Base-by-base conservation (phyloP, 2,329 filamentous ascomycete genomes). In the Thermoascus crustaceus region DNA sequence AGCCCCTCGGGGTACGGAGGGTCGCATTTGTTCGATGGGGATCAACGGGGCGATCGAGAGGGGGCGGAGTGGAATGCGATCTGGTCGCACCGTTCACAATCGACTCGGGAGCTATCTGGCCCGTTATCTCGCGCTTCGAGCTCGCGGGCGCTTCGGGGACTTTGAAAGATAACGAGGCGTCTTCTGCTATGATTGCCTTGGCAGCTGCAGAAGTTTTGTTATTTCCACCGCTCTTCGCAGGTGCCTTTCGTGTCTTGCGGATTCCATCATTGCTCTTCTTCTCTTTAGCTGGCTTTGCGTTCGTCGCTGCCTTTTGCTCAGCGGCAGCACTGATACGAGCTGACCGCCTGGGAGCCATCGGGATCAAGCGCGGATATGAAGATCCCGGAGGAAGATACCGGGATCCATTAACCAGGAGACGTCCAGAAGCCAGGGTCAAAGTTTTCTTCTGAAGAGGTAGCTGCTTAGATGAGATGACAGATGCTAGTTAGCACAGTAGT, bases 271-370 rank as follows among this genome's bases (percentile, higher is more conserved):
- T 43, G 44, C 43, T 44, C 16, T 36, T 46, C 25, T 38, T 35
- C 30, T 38, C 32, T 43, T 45, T 48, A 22, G 46, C 48, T 7
- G 41, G 20, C 35, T 49, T 47, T 29, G 53, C 39, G 11, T 23
- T 40, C 8, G 48, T 36, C 3, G 44, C 35, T 22, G 43, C 11
- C 21, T 48, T 40, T 33, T 48, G 36, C 8, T 35, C 35, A 34
- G 41, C 49, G 30, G 48, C 52, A 9, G 56, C 53, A 32, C 57
- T 60, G 20, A 72, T 58, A 29, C 72, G 66, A 26, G 67, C 56
- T 30, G 72, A 76, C 35, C 72, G 68, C 43, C 73, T 56, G 7
- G 73, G 54, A 24, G 71, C 66, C 72, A 76, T 75, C 32, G 14
- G 54, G 41, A 30, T 47, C 32, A 22, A 18, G 25, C 11, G 13